Conservation (phyloP, 2,329 filamentous ascomycete species). For the Exophiala phaeomuriformis region DNA sequence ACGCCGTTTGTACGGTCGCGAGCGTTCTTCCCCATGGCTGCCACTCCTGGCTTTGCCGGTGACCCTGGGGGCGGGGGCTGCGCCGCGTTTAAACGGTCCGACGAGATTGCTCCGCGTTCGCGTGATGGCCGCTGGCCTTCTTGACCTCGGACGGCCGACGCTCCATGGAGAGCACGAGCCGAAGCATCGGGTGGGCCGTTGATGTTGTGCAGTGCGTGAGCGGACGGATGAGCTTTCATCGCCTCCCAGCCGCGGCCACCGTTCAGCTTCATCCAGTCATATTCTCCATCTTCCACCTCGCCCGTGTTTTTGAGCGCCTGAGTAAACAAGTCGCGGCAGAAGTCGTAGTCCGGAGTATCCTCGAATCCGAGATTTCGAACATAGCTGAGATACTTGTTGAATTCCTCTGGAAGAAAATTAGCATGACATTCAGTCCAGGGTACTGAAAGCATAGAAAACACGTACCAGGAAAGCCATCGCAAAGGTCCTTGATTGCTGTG, state of each 20-base stretch:
- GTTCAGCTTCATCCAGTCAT: slow-evolving; percentile 99
- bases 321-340: slow-evolving; percentile 91
- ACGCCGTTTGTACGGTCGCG: slow-evolving; percentile 68
- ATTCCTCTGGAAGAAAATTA: slow-evolving; percentile 60
- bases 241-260: slow-evolving; percentile 88
- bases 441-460: slow-evolving; percentile 3
- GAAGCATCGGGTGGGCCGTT: slow-evolving; percentile 74
- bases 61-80: slow-evolving; percentile 75
- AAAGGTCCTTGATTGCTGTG: slow-evolving; percentile 91
- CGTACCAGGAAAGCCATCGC: slow-evolving; percentile 79
- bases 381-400: slow-evolving; percentile 95
- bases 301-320: slow-evolving; percentile 90
- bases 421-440: slow-evolving; percentile 14
- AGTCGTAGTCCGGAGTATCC: slow-evolving; percentile 97
- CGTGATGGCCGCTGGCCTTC: slow-evolving; percentile 42
- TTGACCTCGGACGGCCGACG: slow-evolving; percentile 36
- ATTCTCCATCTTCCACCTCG: slow-evolving; percentile 94
- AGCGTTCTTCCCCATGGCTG: slow-evolving; percentile 50
- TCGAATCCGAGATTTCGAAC: slow-evolving; percentile 97
- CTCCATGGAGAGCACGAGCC: slow-evolving; percentile 73
- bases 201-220: slow-evolving; percentile 71
- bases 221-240: slow-evolving; percentile 60
- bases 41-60: slow-evolving; percentile 67
- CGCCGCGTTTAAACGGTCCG: slow-evolving; percentile 87
- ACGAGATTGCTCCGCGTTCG: slow-evolving; percentile 61